A percentile compares a stretch with the other conserved stretches of the same genome.
Conservation (phyloP, 371 early-diverging fungal species). For the Mucor ambiguus region DNA sequence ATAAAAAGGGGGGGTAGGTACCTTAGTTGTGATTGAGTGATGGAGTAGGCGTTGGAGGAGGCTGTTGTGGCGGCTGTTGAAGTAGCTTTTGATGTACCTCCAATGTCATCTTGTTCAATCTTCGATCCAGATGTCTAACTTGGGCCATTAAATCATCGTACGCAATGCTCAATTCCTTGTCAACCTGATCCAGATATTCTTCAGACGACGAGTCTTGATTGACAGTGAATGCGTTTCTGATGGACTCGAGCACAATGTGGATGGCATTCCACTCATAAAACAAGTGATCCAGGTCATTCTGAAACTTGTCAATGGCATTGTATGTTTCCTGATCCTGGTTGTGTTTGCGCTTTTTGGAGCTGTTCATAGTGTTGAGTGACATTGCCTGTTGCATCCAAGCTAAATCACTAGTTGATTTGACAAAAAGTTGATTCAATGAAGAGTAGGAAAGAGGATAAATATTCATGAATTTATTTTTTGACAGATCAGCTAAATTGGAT, state of each 20-base stretch:
- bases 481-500: neutral
- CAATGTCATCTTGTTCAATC: conserved; percentile 18
- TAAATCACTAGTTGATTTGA: conserved; percentile 5
- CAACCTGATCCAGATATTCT: conserved; percentile 25
- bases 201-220: conserved; percentile 14
- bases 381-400: neutral
- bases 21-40: neutral
- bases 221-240: conserved; percentile 20
- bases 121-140: conserved; percentile 24
- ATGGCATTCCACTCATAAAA: conserved; percentile 23
- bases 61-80: neutral
- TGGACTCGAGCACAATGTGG: conserved; percentile 16
- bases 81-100: conserved; percentile 18
- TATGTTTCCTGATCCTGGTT: neutral
- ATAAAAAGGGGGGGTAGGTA: neutral
- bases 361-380: neutral
- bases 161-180: conserved; percentile 21
- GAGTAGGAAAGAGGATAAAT: conserved; percentile 2
- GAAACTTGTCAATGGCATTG: conserved; percentile 11
- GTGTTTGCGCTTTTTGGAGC: neutral
- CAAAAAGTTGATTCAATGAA: conserved; percentile 6
- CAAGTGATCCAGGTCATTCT: conserved; percentile 18
- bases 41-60: conserved; percentile 4
- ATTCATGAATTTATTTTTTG: conserved; percentile 10
- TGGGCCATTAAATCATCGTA: conserved; percentile 29